phyloP scores from a whole-genome alignment of 192 early-diverging fungal species.

The Coemansia sp. region DNA sequence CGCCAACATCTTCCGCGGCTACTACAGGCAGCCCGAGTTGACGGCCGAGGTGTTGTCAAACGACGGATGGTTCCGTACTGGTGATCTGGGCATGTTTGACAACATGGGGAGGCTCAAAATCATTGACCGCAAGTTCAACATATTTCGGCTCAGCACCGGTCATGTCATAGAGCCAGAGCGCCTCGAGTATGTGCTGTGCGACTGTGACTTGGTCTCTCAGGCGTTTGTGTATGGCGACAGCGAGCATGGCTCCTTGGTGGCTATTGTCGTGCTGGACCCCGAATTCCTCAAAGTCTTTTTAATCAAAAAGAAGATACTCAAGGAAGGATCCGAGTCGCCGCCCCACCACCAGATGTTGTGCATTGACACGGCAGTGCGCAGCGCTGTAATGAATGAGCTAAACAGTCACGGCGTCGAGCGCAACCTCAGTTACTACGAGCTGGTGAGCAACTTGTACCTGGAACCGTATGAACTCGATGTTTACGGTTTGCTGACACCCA shows the following conservation, averaged over 20 bases:
- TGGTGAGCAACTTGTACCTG: conserved; percentile 62
- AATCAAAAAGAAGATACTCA: conserved; percentile 49
- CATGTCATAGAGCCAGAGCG: conserved; percentile 94
- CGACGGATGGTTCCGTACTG: conserved; percentile 90
- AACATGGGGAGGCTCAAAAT: conserved; percentile 76
- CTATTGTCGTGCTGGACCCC: conserved; percentile 71
- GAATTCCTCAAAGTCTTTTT: conserved; percentile 53
- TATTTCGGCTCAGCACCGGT: conserved; percentile 85
- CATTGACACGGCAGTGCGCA: conserved; percentile 55
- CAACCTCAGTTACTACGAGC: conserved; percentile 66
- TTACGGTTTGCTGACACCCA: conserved; percentile 79
- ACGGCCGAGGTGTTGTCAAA: conserved; percentile 71
- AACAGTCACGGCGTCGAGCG: conserved; percentile 57
- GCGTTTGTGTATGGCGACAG: conserved; percentile 77
- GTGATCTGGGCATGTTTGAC: conserved; percentile 89
- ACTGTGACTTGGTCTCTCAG: conserved; percentile 63
- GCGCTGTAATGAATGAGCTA: conserved; percentile 55
- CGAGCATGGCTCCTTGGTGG: conserved; percentile 67
- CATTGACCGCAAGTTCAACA: conserved; percentile 94
- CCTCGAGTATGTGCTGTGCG: conserved; percentile 88
- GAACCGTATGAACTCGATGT: conserved; percentile 67
- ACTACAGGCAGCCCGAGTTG: conserved; percentile 78
- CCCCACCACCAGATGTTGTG: conserved; percentile 61
- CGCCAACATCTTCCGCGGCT: conserved; percentile 72
- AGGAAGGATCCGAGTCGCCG: conserved; percentile 39